These are phyloP conservation scores for Trichoderma asperellum DNA, from an alignment of 2,329 filamentous ascomycete species.

Conservation along the genomic window DNA sequence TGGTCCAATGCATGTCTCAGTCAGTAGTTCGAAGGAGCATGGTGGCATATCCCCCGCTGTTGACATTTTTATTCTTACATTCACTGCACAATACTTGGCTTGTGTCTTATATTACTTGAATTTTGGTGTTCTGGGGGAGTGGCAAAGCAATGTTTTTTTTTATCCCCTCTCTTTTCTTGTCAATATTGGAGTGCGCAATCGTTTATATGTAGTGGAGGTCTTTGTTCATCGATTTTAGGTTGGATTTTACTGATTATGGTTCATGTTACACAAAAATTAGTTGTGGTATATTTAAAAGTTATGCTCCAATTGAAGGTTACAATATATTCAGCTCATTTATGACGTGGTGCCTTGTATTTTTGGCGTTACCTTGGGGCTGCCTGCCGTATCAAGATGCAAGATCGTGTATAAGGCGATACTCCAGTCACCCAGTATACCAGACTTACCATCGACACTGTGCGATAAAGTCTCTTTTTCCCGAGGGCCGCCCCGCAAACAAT, in stretches of 20 bases:
- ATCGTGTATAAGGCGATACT: conserved; percentile 13
- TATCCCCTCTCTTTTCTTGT: not conserved
- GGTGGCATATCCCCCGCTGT: not conserved
- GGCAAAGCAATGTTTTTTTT: not conserved
- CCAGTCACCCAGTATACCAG: conserved; percentile 19
- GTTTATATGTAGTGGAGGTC: not conserved
- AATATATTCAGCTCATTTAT: not conserved
- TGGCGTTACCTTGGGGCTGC: conserved; percentile 4
- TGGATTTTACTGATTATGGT: not conserved
- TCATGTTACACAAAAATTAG: not conserved
- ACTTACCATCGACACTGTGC: conserved; percentile 17
- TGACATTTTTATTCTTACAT: conserved; percentile 11
- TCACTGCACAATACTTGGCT: conserved; percentile 18
- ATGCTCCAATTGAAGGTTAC: not conserved
- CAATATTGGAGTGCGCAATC: not conserved
- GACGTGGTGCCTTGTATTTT: conserved; percentile 4
- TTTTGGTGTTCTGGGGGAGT: not conserved
- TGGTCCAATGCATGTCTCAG: conserved; percentile 13
- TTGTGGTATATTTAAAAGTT: not conserved
- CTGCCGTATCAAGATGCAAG: conserved; percentile 22
- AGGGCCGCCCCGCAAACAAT: not conserved
- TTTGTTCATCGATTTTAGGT: not conserved
- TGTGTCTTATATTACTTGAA: not conserved
- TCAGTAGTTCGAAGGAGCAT: not conserved
- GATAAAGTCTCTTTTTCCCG: conserved; percentile 16